Evolutionary conservation across 2,329 filamentous ascomycete genomes (phyloP), one percentile per base, ranked within the genome.

Genomic region (Lecanicillium sp.): DNA sequence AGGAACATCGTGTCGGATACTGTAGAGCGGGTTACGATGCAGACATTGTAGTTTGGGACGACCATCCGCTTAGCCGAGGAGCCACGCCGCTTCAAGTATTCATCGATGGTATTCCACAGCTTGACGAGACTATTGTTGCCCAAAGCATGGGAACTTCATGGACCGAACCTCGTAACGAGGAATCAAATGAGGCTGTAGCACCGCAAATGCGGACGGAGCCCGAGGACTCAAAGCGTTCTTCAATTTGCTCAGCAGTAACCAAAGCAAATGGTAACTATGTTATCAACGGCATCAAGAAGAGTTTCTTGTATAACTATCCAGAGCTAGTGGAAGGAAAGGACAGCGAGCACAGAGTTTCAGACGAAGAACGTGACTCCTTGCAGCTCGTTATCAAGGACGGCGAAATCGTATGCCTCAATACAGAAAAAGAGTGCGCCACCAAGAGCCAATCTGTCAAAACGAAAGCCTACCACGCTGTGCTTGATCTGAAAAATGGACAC

Each of bases 1-100:
- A 67, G 18, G 59, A 60, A 32, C 53, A 66, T 41, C 59, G 67
- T 2, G 57, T 71, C 3, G 68, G 68, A 3, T 68, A 63, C 41
- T 54, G 54, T 8, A 57, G 58, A 12, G 48, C 60, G 4, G 66
- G 68, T 4, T 71, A 67, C 41, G 69, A 73, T 47, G 69, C 67
- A 12, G 68, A 73, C 41, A 46, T 72, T 20, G 68, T 68, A 4
- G 55, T 71, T 4, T 71, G 67, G 68, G 62, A 71, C 41, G 58
- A 58, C 0, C 65, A 71, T 43, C 68, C 68, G 3, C 54, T 71
- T 2, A 54, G 59, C 11, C 46, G 65, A 13, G 68, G 66, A 5
- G 64, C 67, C 9, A 67, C 60, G 4, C 63, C 68, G 4, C 47
- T 63, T 9, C 64, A 71, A 41, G 67, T 71, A 12, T 70, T 61